Evolutionary conservation across 140 eudicot species (phyloP).

Genomic region (Cichorium intybus): DNA sequence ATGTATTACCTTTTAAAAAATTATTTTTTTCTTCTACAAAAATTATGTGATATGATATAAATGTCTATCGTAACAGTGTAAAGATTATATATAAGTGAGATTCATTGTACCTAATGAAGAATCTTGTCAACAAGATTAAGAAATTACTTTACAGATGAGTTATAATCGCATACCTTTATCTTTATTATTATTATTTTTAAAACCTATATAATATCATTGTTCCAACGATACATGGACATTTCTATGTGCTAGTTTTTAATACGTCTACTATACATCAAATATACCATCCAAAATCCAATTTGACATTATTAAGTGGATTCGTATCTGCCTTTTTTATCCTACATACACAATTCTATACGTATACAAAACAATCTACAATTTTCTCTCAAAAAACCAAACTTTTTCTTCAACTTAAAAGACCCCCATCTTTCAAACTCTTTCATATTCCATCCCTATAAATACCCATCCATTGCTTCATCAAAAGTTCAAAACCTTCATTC

Average conservation of each 20-base stretch:
- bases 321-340: background rate
- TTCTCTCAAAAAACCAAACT: slow-evolving; percentile 9
- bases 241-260: background rate
- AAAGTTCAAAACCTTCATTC: background rate
- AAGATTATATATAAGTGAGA: too few relatives aligned
- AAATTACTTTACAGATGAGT: too few relatives aligned
- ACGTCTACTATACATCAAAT: slow-evolving; percentile 1
- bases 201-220: too few relatives aligned
- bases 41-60: background rate
- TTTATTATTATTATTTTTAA: too few relatives aligned
- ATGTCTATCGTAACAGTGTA: too few relatives aligned
- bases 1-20: background rate
- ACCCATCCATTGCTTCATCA: slow-evolving; percentile 5
- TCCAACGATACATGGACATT: background rate
- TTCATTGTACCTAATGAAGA: too few relatives aligned
- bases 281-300: background rate
- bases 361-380: background rate
- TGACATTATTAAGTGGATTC: background rate
- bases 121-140: too few relatives aligned
- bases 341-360: background rate
- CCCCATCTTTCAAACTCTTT: slow-evolving; percentile 5
- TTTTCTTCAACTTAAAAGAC: background rate
- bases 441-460: slow-evolving; percentile 26
- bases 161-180: too few relatives aligned
- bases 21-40: background rate